Percentiles rank a stretch among this genome's conserved stretches.
These are phyloP conservation scores for Coix lacrymajobi DNA, from an alignment of 176 grass and related monocot genomes.

Conservation along the genomic window DNA sequence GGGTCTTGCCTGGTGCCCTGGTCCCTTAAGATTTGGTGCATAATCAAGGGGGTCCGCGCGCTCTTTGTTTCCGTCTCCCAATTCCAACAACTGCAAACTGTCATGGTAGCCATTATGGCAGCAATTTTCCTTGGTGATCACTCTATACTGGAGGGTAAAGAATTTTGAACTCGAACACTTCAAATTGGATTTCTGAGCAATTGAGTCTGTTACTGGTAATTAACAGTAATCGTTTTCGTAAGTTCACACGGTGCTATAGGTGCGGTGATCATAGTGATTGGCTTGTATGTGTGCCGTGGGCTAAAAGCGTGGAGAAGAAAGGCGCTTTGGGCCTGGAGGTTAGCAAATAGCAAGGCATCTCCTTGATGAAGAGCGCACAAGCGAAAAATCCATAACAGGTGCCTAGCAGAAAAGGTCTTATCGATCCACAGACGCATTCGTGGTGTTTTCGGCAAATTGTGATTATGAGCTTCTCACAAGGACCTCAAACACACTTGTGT, in stretches of 20 bases:
- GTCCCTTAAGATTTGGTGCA: constrained; percentile 59
- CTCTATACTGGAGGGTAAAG: constrained; percentile 51
- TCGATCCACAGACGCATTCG: too few species aligned
- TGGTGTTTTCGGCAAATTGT: too few species aligned
- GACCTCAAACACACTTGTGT: too few species aligned
- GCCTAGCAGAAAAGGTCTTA: too few species aligned
- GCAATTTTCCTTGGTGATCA: constrained; percentile 41
- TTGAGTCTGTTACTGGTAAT: not conserved
- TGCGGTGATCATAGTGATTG: constrained; percentile 33
- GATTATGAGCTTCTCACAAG: too few species aligned
- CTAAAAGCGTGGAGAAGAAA: too few species aligned
- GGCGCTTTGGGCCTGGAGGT: too few species aligned
- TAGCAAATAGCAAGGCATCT: too few species aligned
- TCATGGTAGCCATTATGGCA: constrained; percentile 42
- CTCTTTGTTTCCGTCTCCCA: constrained; percentile 51
- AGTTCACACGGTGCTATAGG: constrained; percentile 42
- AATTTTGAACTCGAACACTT: not conserved
- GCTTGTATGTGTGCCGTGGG: constrained; percentile 54
- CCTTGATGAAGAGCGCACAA: too few species aligned
- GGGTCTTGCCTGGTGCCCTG: constrained; percentile 46
- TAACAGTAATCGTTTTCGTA: not conserved
- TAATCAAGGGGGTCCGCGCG: constrained; percentile 43
- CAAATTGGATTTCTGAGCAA: not conserved
- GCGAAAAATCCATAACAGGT: too few species aligned
- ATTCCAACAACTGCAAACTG: constrained; percentile 46